A percentile compares a stretch with the other conserved stretches of the same genome.
Conservation (phyloP, 768 basidiomycete species). For the Pholiota molesta region DNA sequence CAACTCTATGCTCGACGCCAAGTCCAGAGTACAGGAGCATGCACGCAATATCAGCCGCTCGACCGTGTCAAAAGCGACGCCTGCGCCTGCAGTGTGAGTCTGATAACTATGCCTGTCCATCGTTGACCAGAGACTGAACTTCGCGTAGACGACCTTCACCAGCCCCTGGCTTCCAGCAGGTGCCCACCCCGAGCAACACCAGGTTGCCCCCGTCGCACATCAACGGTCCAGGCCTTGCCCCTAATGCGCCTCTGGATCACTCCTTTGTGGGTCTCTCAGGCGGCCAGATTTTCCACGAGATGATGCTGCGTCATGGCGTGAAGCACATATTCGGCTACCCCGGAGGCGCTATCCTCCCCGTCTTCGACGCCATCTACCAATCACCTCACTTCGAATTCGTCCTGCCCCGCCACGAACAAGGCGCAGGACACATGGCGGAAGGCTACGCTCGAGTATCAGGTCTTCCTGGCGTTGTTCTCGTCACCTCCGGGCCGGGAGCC, state of each 20-base stretch:
- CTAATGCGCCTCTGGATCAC: constrained; percentile 64
- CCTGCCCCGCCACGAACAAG: constrained; percentile 96
- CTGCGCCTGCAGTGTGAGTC: constrained; percentile 65
- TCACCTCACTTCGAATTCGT: constrained; percentile 94
- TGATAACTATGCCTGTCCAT: neutral
- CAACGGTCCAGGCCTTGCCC: constrained; percentile 40
- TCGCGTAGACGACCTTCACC: constrained; percentile 60
- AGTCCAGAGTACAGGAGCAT: constrained; percentile 78
- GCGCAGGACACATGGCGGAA: constrained; percentile 99
- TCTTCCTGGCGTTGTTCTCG: constrained; percentile 96
- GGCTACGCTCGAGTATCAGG: constrained; percentile 98
- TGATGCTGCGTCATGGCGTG: constrained; percentile 97
- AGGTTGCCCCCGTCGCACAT: constrained; percentile 34
- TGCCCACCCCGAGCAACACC: constrained; percentile 40
- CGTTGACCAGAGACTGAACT: constrained; percentile 5
- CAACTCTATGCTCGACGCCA: constrained; percentile 73
- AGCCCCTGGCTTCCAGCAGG: constrained; percentile 54
- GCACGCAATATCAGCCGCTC: constrained; percentile 76
- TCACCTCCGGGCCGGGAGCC: constrained; percentile 97
- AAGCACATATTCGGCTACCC: constrained; percentile 99
- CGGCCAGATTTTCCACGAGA: constrained; percentile 98
- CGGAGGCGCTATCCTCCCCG: constrained; percentile 96
- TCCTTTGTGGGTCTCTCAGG: constrained; percentile 94
- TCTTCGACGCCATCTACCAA: constrained; percentile 99
- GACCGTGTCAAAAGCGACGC: constrained; percentile 58